Base-by-base conservation (phyloP, 2,329 filamentous ascomycete genomes). In the Diaporthe ilicicola region DNA sequence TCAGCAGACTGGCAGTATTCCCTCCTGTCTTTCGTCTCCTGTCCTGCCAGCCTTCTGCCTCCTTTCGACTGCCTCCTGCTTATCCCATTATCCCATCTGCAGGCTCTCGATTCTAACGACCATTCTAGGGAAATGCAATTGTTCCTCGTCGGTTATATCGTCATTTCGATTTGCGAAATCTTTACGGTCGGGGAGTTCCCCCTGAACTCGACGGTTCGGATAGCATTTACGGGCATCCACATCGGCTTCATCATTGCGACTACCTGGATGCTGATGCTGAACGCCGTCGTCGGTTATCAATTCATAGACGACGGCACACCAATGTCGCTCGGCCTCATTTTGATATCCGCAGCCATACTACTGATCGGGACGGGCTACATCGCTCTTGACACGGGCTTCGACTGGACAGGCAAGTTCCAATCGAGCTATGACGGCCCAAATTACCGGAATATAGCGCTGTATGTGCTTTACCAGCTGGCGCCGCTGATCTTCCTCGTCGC, bases 321-420 rank as follows among this genome's bases (percentile, higher is more conserved):
- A 0, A 81, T 97, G 29, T 98, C 95, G 0, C 78, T 98, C 17
- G 92, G 89, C 7, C 86, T 98, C 4, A 90, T 97, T 67, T 73
- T 91, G 64, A 84, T 84, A 51, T 98, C 95, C 17, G 91, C 92
- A 0, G 82, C 86, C 13, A 84, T 89, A 17, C 84, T 98, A 68
- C 93, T 98, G 77, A 85, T 98, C 73, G 96, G 96, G 70, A 97
- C 95, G 1, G 95, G 95, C 42, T 99, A 98, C 81, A 97, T 99
- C 78, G 93, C 94, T 15, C 91, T 99, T 73, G 96, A 99, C 80
- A 98, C 95, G 0, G 95, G 93, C 19, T 95, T 94, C 79, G 84
- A 86, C 74, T 98, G 93, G 91, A 97, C 95, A 0, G 88, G 88
- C 55, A 91, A 91, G 79, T 99, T 94, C 85, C 82, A 92, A 73